A percentile compares a stretch with the other conserved stretches of the same genome.
Evolutionary conservation across 805 yeast genomes (phyloP).

Genomic region (Zygotorulaspora danielsina): DNA sequence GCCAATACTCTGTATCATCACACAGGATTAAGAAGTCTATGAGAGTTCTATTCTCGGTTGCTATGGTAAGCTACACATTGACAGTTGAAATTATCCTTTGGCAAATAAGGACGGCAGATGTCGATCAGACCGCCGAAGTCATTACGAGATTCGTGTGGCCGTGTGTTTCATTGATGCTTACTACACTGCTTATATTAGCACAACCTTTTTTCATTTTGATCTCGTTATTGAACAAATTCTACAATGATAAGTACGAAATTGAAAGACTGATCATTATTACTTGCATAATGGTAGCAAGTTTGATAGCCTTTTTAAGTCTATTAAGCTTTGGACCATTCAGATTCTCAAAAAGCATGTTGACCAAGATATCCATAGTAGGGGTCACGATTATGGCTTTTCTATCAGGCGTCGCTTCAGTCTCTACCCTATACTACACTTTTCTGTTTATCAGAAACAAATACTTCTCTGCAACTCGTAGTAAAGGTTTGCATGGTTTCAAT

Average conservation of each 20-base stretch:
- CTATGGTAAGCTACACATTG: slow-evolving; percentile 28
- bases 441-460: slow-evolving; percentile 12
- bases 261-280: slow-evolving; percentile 25
- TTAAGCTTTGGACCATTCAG: slow-evolving; percentile 31
- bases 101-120: slow-evolving; percentile 30
- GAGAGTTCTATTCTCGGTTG: slow-evolving; percentile 26
- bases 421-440: slow-evolving; percentile 30
- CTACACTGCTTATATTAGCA: slow-evolving; percentile 23
- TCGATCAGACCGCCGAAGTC: slow-evolving; percentile 17
- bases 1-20: slow-evolving; percentile 33
- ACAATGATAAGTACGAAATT: slow-evolving; percentile 24
- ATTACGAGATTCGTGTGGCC: slow-evolving; percentile 31
- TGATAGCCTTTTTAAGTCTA: slow-evolving; percentile 17
- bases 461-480: not conserved
- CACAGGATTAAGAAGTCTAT: slow-evolving; percentile 16
- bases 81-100: slow-evolving; percentile 34
- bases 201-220: slow-evolving; percentile 33
- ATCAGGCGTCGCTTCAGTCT: slow-evolving; percentile 35
- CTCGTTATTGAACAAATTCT: slow-evolving; percentile 31
- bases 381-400: slow-evolving; percentile 33
- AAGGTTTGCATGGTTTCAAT: slow-evolving; percentile 10
- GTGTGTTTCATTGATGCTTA: slow-evolving; percentile 20
- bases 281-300: slow-evolving; percentile 11
- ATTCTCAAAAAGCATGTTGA: slow-evolving; percentile 28
- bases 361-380: slow-evolving; percentile 34